Base-by-base conservation (phyloP, 1,284 basidiomycete species). In the Malassezia globosa region DNA sequence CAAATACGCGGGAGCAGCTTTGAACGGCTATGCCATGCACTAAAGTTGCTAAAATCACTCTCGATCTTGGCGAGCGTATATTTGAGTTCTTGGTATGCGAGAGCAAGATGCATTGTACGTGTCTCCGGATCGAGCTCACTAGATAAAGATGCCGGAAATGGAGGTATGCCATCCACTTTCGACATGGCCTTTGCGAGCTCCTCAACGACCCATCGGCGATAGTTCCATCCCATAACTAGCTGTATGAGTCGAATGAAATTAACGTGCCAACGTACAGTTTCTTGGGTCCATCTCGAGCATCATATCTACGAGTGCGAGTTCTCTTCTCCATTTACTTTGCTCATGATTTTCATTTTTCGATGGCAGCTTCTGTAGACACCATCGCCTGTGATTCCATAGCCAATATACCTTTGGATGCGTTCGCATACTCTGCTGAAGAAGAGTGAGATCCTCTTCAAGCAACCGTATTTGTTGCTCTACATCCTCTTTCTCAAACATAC, bases 21-120 rank as follows among this genome's bases (percentile, higher is more conserved):
- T 2, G 87, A 85, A 22, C 94, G 80, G 60, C 92, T 88, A 72
- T 99, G 94, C 94, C 94, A 99, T 14, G 94, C 94, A 51, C 87
- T 92, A 71, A 95, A 97, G 72, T 99, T 97, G 39, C 86, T 90
- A 67, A 97, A 94, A 71, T 87, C 95, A 44, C 82, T 75, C 70
- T 88, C 84, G 59, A 99, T 97, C 76, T 96, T 95, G 53, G 78
- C 78, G 39, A 80, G 82, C 2, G 92, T 92, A 37, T 62, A 71
- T 1, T 44, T 38, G 7, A 71, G 52, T 41, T 71, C 66, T 0
- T 23, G 37, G 8, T 56, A 27, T 0, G 66, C 66, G 1, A 67
- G 47, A 5, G 31, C 21, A 1, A 64, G 18, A 18, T 61, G 51
- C 6, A 27, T 31, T 11, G 19, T 19, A 1, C 27, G 37, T 13